Evolutionary conservation across 768 basidiomycete genomes (phyloP).

Genomic region (Inosperma sp.): DNA sequence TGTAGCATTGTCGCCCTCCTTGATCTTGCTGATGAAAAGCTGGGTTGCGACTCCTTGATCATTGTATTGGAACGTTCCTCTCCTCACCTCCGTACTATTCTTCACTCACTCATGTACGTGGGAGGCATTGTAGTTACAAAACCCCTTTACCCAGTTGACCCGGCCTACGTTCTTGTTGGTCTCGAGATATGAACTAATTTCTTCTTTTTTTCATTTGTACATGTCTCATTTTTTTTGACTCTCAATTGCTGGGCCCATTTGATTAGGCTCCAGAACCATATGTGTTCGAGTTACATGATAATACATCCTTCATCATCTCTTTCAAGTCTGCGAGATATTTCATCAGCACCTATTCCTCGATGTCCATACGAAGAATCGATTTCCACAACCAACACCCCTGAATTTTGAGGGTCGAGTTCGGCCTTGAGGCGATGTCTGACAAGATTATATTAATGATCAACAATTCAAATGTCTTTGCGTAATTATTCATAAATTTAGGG

Average conservation of each 20-base stretch:
- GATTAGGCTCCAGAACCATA: neutral
- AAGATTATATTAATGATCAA: no score
- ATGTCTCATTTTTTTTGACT: neutral
- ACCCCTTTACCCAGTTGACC: constrained; percentile 70
- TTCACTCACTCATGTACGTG: constrained; percentile 91
- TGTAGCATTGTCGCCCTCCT: constrained; percentile 77
- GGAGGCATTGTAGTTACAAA: constrained; percentile 82
- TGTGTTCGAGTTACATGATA: constrained; percentile 52
- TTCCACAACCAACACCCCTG: constrained; percentile 80
- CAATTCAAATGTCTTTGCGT: neutral
- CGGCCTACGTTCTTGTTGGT: constrained; percentile 79
- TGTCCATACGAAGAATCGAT: constrained; percentile 37
- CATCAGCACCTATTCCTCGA: constrained; percentile 49
- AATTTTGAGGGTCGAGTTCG: constrained; percentile 72
- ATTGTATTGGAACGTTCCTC: constrained; percentile 76
- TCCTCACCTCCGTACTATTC: constrained; percentile 62
- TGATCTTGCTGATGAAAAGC: constrained; percentile 81
- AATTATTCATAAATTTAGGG: neutral
- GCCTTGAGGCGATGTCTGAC: constrained; percentile 67
- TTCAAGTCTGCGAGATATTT: constrained; percentile 53
- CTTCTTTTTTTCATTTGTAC: constrained; percentile 4
- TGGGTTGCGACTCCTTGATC: constrained; percentile 72
- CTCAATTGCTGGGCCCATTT: constrained; percentile 1
- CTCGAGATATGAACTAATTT: constrained; percentile 58
- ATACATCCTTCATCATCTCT: constrained; percentile 53